Base-by-base conservation (phyloP, 164 flowering plant genomes). In the Dillenia suffruticosa region DNA sequence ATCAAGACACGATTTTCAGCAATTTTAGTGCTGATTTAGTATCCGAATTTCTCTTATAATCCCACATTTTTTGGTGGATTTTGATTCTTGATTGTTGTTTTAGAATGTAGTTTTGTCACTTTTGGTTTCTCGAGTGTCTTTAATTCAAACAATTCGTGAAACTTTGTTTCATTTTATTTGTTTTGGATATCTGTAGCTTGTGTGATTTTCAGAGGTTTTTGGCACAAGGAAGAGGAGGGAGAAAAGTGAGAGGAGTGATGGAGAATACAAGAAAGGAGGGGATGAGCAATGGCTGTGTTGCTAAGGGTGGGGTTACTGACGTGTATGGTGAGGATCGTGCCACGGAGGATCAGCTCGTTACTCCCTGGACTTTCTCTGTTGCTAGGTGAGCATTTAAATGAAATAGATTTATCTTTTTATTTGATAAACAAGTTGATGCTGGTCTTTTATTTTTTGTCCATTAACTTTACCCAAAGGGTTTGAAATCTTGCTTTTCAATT, bases 311-410 rank as follows among this genome's bases (percentile, higher is more conserved):
- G 40, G 40, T 69, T 44, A 68, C 58, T n/a, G 71, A 68, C 44
- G 62, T 68, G 17, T 68, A 68, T 47, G 71, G 71, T 12, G 71
- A 68, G 58, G 72, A 64, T 59, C 58, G 54, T 17, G 72, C 68
- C 68, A 55, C 69, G 9, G 69, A 58, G 65, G 73, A 70, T 65
- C 73, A 65, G 53, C 46, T 12, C 10, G 56, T 70, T 44, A 70
- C 73, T 12, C 73, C 73, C 13, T 65, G 73, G 73, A 60, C 69
- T 40, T 61, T 70, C 51, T 65, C 69, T 51, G 73, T 70, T 57
- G 73, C 73, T 9, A 70, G 69, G 73, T 70, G 54, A 68, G 54
- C 40, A 51, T 12, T 14, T 51, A 3, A 15, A 14, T 12, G 7
- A n/a, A 9, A 14, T 15, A 3, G 54, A 19, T 51, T 2, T 15